Evolutionary conservation across 2,329 filamentous ascomycete genomes (phyloP), one percentile per base, ranked within the genome.

Genomic region (Hypomyces rosellus): DNA sequence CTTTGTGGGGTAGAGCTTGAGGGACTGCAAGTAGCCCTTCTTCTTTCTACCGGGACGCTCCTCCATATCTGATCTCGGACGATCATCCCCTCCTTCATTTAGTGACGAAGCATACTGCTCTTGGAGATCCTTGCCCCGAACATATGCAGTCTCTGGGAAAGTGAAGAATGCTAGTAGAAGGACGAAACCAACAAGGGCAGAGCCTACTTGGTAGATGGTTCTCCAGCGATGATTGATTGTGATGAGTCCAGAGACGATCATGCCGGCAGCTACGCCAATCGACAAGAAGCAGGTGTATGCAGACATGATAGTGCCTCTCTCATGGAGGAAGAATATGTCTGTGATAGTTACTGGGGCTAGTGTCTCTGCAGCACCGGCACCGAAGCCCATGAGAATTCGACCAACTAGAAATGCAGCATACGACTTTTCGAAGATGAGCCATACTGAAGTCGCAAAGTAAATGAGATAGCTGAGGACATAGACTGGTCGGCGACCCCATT

Each of bases 291-390:
- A 64, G 13, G 67, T 70, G 54, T 75, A 73, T 11, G 69, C 57
- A 55, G 74, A 71, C 74, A 78, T 80, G 38, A 76, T 64, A 2
- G 68, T 63, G 1, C 76, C 77, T 46, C 78, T 67, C 57, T 82
- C 74, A 53, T 82, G 77, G 14, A 81, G 63, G 59, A 79, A 81
- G 62, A 80, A 81, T 30, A 80, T 62, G 54, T 81, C 78, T 3
- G 75, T 66, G 42, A 80, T 77, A 1, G 75, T 77, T 7, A 77
- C 64, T 0, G 76, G 76, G 1, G 74, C 71, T 42, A 74, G 65
- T 1, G 70, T 74, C 57, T 82, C 78, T 2, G 73, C 77, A 7
- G 76, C 74, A 1, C 77, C 78, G 1, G 76, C 69, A 1, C 72
- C 76, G 38, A 80, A 70, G 3, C 78, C 78, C 65, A 81, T 68